Conservation (phyloP, 345 rosid genomes). For the Arabis hirsuta region DNA sequence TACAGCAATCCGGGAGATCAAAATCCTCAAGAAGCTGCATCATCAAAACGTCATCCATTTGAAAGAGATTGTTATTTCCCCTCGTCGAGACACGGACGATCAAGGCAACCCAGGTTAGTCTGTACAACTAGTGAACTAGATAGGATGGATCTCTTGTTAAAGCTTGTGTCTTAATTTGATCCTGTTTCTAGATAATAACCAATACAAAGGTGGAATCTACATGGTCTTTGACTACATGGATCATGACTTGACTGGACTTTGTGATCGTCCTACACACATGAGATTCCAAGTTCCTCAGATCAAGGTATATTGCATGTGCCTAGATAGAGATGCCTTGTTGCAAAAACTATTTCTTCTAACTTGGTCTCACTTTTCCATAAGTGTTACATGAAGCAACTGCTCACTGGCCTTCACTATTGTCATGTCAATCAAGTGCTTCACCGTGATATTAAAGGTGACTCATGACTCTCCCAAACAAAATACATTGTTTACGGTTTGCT, state of each 20-base stretch:
- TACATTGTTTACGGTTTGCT: not conserved
- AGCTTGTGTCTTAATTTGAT: not conserved
- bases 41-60: constrained; percentile 51
- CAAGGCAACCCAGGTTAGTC: constrained; percentile 48
- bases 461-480: not conserved
- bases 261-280: constrained; percentile 60
- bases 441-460: constrained; percentile 88
- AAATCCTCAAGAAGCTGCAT: constrained; percentile 52
- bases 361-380: constrained; percentile 27
- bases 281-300: constrained; percentile 80
- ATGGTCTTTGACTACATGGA: constrained; percentile 81
- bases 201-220: constrained; percentile 81
- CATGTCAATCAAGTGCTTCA: constrained; percentile 93
- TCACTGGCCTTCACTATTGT: constrained; percentile 91
- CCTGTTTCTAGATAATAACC: constrained; percentile 27
- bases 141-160: no score
- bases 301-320: constrained; percentile 47
- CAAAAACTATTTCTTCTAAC: not conserved
- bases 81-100: constrained; percentile 73
- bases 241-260: constrained; percentile 85
- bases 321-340: not conserved
- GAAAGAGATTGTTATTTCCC: constrained; percentile 81
- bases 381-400: constrained; percentile 94
- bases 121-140: no score
- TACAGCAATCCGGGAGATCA: constrained; percentile 52